phyloP scores from a whole-genome alignment of 208 protist species.

The Acanthamoeba royreba region DNA sequence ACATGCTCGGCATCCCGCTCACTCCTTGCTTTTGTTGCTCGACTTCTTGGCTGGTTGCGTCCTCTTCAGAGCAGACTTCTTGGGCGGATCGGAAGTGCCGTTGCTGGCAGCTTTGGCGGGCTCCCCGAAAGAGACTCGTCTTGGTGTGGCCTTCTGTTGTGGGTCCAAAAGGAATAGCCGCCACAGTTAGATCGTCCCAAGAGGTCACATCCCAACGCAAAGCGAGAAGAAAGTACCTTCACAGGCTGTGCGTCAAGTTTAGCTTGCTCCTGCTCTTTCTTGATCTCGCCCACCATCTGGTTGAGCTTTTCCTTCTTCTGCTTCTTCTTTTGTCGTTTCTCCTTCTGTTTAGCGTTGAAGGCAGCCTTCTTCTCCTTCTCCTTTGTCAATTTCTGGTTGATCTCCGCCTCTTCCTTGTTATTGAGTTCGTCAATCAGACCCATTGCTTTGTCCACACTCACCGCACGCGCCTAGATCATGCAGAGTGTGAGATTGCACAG shows the following conservation, averaged over 20 bases:
- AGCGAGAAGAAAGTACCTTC: background rate
- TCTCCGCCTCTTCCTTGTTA: background rate
- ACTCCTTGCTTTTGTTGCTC: too few relatives aligned
- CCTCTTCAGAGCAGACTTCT: background rate
- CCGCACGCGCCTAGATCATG: background rate
- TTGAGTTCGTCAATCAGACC: background rate
- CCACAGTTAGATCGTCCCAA: background rate
- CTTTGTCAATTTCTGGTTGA: background rate
- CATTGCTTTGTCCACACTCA: background rate
- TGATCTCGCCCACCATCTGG: background rate
- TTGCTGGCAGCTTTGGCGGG: background rate
- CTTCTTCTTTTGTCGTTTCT: background rate
- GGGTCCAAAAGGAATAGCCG: background rate
- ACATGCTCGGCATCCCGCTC: too few relatives aligned
- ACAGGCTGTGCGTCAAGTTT: background rate
- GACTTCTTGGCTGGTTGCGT: background rate
- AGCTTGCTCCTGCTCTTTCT: background rate
- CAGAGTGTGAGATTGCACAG: background rate
- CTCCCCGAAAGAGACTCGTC: background rate
- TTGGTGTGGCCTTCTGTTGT: background rate
- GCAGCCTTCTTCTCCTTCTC: conserved; percentile 9
- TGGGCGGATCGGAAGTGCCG: too few relatives aligned
- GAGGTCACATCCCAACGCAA: background rate
- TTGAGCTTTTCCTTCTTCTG: background rate
- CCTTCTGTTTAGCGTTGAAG: background rate